A percentile compares a stretch with the other conserved stretches of the same genome.
Evolutionary conservation across 2,329 filamentous ascomycete genomes (phyloP).

Genomic region (Xylaria sp.): DNA sequence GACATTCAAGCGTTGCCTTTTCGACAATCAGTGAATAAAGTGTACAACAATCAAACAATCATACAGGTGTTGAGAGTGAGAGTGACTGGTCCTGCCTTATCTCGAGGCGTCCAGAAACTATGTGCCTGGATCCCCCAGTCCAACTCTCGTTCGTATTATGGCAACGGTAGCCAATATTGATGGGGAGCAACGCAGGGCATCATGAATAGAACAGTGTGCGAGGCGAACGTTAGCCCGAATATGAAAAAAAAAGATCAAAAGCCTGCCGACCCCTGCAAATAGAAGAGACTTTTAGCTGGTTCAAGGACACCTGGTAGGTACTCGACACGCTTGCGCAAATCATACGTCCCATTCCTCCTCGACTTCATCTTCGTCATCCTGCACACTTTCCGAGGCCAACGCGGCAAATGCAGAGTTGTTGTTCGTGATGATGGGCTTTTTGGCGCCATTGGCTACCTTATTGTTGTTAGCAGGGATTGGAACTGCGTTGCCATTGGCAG

Average conservation of each 20-base stretch:
- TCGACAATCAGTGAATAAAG: constrained; percentile 10
- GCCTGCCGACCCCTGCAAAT: not conserved
- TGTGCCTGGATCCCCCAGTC: constrained; percentile 22
- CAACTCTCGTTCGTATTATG: constrained; percentile 21
- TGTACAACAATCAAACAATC: constrained; percentile 22
- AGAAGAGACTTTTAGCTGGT: not conserved
- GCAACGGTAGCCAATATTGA: constrained; percentile 18
- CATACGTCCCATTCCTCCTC: constrained; percentile 35
- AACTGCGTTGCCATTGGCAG: constrained; percentile 17
- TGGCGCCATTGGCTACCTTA: constrained; percentile 26
- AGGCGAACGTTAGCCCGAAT: constrained; percentile 20
- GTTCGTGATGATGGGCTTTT: constrained; percentile 30
- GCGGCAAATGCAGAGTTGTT: constrained; percentile 34
- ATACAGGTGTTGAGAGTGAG: constrained; percentile 17
- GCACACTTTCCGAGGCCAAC: constrained; percentile 30
- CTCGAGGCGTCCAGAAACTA: constrained; percentile 18
- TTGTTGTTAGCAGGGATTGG: constrained; percentile 15
- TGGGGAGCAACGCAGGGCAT: constrained; percentile 15
- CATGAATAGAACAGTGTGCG: constrained; percentile 25
- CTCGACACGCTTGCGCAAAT: constrained; percentile 12
- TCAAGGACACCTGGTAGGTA: not conserved
- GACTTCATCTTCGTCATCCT: constrained; percentile 30
- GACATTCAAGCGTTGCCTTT: constrained; percentile 4
- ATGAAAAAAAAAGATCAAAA: constrained; percentile 13
- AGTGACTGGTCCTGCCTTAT: constrained; percentile 17